Conservation (phyloP, 2,329 filamentous ascomycete species). For the Apiospora kogelbergensis region DNA sequence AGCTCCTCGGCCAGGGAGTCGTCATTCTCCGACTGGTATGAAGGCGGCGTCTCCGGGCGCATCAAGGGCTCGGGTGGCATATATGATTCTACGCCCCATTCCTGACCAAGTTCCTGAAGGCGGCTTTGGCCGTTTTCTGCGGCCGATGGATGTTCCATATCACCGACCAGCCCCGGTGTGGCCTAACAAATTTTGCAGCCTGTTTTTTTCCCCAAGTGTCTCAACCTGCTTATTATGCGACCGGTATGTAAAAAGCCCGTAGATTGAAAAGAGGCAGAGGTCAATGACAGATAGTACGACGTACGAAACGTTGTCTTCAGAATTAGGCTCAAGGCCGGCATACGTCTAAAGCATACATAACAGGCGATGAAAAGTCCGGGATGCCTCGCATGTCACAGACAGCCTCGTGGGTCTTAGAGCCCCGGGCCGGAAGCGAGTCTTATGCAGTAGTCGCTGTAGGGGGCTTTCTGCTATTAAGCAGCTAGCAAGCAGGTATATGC, state of each 20-base stretch:
- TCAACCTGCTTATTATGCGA: neutral
- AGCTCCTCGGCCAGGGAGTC: conserved; percentile 55
- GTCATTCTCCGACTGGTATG: conserved; percentile 47
- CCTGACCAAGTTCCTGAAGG: conserved; percentile 49
- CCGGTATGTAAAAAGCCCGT: neutral
- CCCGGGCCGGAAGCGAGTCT: neutral
- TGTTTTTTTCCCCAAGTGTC: too few species aligned
- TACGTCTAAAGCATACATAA: conserved; percentile 1
- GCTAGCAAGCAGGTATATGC: neutral
- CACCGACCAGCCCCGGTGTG: conserved; percentile 18
- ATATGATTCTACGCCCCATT: conserved; percentile 49
- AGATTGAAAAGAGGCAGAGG: neutral
- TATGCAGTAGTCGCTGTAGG: neutral
- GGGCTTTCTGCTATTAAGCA: neutral
- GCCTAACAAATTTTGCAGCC: neutral
- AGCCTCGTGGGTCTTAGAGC: conserved; percentile 1
- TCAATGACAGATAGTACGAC: neutral
- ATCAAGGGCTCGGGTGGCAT: conserved; percentile 37
- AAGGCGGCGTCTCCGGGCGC: conserved; percentile 42
- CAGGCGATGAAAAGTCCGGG: conserved; percentile 3
- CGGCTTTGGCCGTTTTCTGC: conserved; percentile 44
- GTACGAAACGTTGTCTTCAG: neutral
- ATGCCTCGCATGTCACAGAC: neutral
- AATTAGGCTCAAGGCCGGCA: conserved; percentile 4
- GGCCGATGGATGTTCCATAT: conserved; percentile 24